Conservation (phyloP, 352 stramenopile species). For the Globisporangium cystogenes region DNA sequence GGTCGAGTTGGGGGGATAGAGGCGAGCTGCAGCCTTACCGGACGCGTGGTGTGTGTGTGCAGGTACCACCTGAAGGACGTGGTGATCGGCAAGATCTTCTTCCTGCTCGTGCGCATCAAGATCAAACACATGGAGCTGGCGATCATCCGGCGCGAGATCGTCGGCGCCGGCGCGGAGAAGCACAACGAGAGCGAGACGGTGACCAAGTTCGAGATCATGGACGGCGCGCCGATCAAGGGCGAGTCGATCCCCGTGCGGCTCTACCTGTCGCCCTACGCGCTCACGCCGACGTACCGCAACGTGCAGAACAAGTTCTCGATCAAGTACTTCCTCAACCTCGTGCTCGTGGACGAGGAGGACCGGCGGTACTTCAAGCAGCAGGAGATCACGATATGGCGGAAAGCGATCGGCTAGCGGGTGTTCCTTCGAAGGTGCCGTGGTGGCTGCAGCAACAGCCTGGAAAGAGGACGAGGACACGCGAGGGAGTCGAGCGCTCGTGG, state of each 20-base stretch:
- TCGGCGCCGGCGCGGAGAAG: conserved; percentile 67
- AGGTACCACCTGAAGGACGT: conserved; percentile 93
- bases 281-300: conserved; percentile 89
- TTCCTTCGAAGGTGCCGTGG: too few relatives aligned
- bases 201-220: conserved; percentile 99
- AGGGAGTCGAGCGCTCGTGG: too few relatives aligned
- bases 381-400: conserved; percentile 96
- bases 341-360: conserved; percentile 99
- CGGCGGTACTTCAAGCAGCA: conserved; percentile 99
- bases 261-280: conserved; percentile 87
- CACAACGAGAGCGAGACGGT: conserved; percentile 96
- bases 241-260: conserved; percentile 97
- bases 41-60: too few relatives aligned
- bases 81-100: conserved; percentile 97
- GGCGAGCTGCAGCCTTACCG: too few relatives aligned
- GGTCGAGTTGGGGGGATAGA: too few relatives aligned
- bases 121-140: conserved; percentile 99
- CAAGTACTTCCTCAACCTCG: conserved; percentile 98
- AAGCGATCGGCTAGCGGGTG: conserved; percentile 34
- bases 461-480: too few relatives aligned
- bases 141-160: conserved; percentile 94
- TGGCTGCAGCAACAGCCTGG: too few relatives aligned
- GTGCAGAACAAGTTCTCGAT: conserved; percentile 92
- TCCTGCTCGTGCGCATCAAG: conserved; percentile 97
- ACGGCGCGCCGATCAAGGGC: conserved; percentile 95